A percentile compares a stretch with the other conserved stretches of the same genome.
phyloP scores from a whole-genome alignment of 108 stramenopile genomes.

The Cyclotella atomus region DNA sequence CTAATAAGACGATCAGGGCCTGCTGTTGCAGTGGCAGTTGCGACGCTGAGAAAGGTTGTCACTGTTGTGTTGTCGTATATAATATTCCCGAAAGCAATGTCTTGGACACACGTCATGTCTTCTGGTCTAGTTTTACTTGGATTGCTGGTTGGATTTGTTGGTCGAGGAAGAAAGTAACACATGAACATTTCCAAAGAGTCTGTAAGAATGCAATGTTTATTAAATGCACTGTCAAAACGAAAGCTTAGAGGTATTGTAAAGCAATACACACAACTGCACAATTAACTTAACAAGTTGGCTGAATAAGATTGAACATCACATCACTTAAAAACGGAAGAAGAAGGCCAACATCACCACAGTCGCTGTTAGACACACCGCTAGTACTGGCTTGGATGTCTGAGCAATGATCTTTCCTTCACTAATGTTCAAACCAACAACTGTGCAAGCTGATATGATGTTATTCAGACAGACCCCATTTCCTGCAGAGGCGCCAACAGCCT shows the following conservation, averaged over 20 bases:
- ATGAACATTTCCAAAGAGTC: background rate
- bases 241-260: background rate
- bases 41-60: conserved; percentile 60
- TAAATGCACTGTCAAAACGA: background rate
- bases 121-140: conserved; percentile 16
- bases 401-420: conserved; percentile 62
- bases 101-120: conserved; percentile 18
- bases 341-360: conserved; percentile 62
- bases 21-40: conserved; percentile 65
- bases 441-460: conserved; percentile 65
- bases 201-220: background rate
- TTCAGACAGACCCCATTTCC: conserved; percentile 73
- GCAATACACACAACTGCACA: background rate
- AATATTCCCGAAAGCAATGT: conserved; percentile 49
- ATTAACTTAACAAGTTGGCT: no score
- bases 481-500: conserved; percentile 68
- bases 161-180: conserved; percentile 13
- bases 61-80: conserved; percentile 61
- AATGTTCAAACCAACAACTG: conserved; percentile 59
- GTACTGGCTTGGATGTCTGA: conserved; percentile 57
- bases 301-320: no score
- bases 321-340: conserved; percentile 49
- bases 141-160: conserved; percentile 16
- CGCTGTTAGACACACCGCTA: conserved; percentile 47
- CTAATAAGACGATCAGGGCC: conserved; percentile 56